Evolutionary conservation across 75 land plant species (phyloP).

Genomic region (Sequoiadendron giganteum): DNA sequence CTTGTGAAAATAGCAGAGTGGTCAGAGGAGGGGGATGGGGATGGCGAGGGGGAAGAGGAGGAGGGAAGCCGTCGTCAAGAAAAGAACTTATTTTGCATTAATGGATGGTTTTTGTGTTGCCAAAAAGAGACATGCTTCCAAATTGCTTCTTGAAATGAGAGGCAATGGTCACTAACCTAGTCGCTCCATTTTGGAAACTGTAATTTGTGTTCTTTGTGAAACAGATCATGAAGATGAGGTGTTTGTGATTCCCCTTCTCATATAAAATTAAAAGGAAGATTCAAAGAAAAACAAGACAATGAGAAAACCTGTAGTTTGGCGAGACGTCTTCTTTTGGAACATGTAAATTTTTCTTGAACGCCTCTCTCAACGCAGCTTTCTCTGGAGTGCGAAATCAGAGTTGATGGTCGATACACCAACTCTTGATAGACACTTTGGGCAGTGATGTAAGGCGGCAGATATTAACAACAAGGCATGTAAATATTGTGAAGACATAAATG

Average conservation of each 20-base stretch:
- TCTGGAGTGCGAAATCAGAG: too few species aligned
- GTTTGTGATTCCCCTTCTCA: constrained; percentile 5
- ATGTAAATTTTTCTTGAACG: too few species aligned
- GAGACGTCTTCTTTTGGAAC: too few species aligned
- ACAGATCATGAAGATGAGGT: constrained; percentile 18
- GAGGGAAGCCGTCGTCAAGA: neutral
- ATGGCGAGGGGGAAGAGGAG: constrained; percentile 23
- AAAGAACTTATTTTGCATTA: constrained; percentile 14
- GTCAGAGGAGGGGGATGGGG: constrained; percentile 29
- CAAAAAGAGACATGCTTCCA: constrained; percentile 34
- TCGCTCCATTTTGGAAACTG: constrained; percentile 17
- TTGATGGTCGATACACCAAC: too few species aligned
- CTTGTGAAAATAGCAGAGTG: constrained; percentile 21
- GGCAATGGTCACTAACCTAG: constrained; percentile 33
- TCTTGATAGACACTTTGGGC: too few species aligned
- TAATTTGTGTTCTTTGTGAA: constrained; percentile 33
- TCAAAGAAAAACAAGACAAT: too few species aligned
- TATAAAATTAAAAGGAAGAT: neutral
- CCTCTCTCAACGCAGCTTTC: too few species aligned
- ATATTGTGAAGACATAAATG: too few species aligned
- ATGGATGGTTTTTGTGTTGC: constrained; percentile 30
- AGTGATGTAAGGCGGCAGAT: too few species aligned
- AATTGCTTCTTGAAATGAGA: constrained; percentile 44
- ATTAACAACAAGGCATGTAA: too few species aligned
- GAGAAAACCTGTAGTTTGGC: too few species aligned